Conservation (phyloP, 2,329 filamentous ascomycete species). For the Fusarium anguioides region DNA sequence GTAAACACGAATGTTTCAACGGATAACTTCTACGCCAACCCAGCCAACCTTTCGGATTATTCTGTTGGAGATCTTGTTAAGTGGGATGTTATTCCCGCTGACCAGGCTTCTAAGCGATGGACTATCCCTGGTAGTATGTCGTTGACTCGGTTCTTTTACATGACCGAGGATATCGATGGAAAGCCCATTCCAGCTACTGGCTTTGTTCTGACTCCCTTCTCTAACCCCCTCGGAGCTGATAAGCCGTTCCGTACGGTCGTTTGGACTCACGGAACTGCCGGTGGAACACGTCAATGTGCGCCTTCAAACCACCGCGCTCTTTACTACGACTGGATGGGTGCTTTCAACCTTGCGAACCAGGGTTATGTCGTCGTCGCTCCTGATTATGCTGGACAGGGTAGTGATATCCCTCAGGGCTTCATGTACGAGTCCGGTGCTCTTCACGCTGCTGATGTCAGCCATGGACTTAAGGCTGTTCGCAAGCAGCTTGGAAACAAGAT, state of each 20-base stretch:
- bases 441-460: slow-evolving; percentile 12
- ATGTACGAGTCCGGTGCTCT: slow-evolving; percentile 24
- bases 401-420: slow-evolving; percentile 17
- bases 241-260: slow-evolving; percentile 22
- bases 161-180: slow-evolving; percentile 14
- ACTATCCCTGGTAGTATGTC: slow-evolving; percentile 5
- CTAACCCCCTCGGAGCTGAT: slow-evolving; percentile 10
- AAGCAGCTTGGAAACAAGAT: not conserved
- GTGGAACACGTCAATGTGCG: slow-evolving; percentile 14
- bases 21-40: slow-evolving; percentile 13
- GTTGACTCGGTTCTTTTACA: slow-evolving; percentile 17
- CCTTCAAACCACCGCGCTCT: slow-evolving; percentile 7
- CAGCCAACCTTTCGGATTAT: not conserved
- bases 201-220: slow-evolving; percentile 8
- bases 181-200: slow-evolving; percentile 17
- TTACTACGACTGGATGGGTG: slow-evolving; percentile 8
- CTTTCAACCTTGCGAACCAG: not conserved
- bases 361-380: slow-evolving; percentile 12
- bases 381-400: slow-evolving; percentile 20
- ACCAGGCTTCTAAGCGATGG: slow-evolving; percentile 3
- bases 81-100: slow-evolving; percentile 11
- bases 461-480: slow-evolving; percentile 1
- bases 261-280: slow-evolving; percentile 24
- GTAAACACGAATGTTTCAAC: slow-evolving; percentile 7
- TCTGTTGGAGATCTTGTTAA: slow-evolving; percentile 14